phyloP scores from a whole-genome alignment of 345 rosid genomes.

The Populus simonii region DNA sequence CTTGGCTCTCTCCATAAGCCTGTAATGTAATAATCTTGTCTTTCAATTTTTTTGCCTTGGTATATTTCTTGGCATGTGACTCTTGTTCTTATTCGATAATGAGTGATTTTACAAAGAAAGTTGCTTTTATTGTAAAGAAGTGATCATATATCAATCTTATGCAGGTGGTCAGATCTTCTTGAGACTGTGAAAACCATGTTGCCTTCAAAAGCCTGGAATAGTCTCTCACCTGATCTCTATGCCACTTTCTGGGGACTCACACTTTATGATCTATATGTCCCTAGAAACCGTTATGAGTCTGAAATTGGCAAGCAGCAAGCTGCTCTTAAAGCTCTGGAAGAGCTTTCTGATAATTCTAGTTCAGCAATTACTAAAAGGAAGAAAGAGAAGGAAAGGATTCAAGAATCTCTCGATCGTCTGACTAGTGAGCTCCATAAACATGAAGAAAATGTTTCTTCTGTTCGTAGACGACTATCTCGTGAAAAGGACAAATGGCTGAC shows the following conservation, averaged over 20 bases:
- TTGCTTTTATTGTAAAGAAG: not conserved
- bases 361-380: slow-evolving; percentile 93
- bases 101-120: not conserved
- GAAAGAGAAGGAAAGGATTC: slow-evolving; percentile 99
- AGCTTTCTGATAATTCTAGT: slow-evolving; percentile 88
- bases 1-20: slow-evolving; percentile 56
- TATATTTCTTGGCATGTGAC: slow-evolving; percentile 9
- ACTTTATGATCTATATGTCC: slow-evolving; percentile 95
- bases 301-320: slow-evolving; percentile 94
- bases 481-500: slow-evolving; percentile 98
- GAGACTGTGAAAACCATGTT: slow-evolving; percentile 81
- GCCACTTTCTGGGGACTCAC: slow-evolving; percentile 98
- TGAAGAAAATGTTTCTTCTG: slow-evolving; percentile 94
- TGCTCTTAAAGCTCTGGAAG: slow-evolving; percentile 93
- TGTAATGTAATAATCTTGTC: slow-evolving; percentile 42
- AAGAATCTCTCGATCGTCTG: slow-evolving; percentile 93
- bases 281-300: slow-evolving; percentile 84
- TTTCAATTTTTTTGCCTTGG: slow-evolving; percentile 11
- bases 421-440: slow-evolving; percentile 78
- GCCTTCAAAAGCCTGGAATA: slow-evolving; percentile 98
- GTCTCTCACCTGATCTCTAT: slow-evolving; percentile 97
- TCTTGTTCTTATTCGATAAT: not conserved
- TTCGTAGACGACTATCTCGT: slow-evolving; percentile 75
- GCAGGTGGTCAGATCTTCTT: slow-evolving; percentile 98
- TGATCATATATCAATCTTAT: not conserved